Percentiles rank a stretch among this genome's conserved stretches.
Evolutionary conservation across 2,329 filamentous ascomycete species (phyloP).

Genomic region (Stylonectria norvegica): DNA sequence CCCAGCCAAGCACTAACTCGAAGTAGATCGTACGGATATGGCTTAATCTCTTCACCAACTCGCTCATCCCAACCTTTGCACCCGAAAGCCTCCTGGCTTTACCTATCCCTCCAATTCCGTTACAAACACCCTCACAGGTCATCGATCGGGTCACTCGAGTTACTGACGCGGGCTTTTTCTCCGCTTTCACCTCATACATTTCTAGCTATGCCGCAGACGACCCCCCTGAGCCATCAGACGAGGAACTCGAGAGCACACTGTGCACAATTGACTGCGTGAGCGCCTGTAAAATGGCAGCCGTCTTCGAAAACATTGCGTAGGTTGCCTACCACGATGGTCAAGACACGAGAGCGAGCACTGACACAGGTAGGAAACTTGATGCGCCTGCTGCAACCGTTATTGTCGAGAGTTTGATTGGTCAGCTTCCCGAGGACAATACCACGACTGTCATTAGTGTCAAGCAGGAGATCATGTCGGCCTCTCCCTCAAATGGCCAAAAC

Average conservation of each 20-base stretch:
- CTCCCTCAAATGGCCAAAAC: conserved; percentile 52
- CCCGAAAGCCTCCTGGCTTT: conserved; percentile 59
- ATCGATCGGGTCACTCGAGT: conserved; percentile 81
- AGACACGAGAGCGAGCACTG: too few relatives aligned
- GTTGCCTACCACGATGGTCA: conserved; percentile 26
- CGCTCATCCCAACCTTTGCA: conserved; percentile 80
- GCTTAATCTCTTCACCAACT: conserved; percentile 94
- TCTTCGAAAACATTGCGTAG: conserved; percentile 80
- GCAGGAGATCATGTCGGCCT: conserved; percentile 67
- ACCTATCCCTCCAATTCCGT: conserved; percentile 74
- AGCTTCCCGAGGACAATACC: conserved; percentile 79
- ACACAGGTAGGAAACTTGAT: conserved; percentile 35
- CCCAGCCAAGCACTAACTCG: too few relatives aligned
- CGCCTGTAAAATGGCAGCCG: conserved; percentile 77
- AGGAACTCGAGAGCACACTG: conserved; percentile 92
- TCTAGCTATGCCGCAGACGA: conserved; percentile 99
- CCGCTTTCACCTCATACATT: conserved; percentile 91
- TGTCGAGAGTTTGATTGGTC: conserved; percentile 70
- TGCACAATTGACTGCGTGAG: conserved; percentile 93
- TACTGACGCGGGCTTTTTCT: conserved; percentile 82
- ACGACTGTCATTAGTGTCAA: conserved; percentile 85
- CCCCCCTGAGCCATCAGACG: conserved; percentile 93
- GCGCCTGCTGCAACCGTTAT: conserved; percentile 29
- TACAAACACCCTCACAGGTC: conserved; percentile 87
- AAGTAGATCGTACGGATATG: conserved; percentile 80